Evolutionary conservation across 192 early-diverging fungal species (phyloP).

Genomic region (Phycomyces nitens): DNA sequence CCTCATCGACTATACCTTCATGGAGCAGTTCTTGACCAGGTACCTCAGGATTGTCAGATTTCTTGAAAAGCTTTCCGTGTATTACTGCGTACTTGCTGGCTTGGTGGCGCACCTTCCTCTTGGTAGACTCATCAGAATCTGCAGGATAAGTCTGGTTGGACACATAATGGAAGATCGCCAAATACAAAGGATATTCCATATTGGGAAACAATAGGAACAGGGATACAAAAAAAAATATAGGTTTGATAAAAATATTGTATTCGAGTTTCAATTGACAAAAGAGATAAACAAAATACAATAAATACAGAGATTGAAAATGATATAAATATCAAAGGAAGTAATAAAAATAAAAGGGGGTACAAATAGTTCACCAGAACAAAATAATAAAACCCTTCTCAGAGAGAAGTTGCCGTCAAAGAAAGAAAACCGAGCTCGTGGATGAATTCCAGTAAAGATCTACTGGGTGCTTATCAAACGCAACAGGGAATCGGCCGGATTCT

Average conservation of each 20-base stretch:
- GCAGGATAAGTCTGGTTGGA: background rate
- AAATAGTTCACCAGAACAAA: background rate
- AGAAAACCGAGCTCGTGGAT: too few relatives aligned
- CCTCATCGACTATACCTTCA: conserved; percentile 1
- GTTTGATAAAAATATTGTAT: too few relatives aligned
- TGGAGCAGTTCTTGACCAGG: conserved; percentile 10
- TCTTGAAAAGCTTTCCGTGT: background rate
- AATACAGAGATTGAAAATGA: too few relatives aligned
- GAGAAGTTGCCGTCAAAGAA: too few relatives aligned
- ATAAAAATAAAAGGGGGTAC: too few relatives aligned
- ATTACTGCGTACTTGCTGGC: background rate
- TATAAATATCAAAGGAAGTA: too few relatives aligned
- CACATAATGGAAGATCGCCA: background rate
- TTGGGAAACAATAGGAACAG: too few relatives aligned
- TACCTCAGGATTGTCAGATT: background rate
- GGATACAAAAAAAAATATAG: too few relatives aligned
- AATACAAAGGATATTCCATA: background rate
- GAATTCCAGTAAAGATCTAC: too few relatives aligned
- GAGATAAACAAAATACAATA: too few relatives aligned
- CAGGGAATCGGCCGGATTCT: background rate
- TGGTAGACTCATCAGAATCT: background rate
- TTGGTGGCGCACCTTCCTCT: background rate
- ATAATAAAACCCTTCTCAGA: background rate
- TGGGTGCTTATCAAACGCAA: background rate
- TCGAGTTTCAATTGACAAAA: too few relatives aligned